Percentiles rank a stretch among this genome's conserved stretches.
phyloP scores from a whole-genome alignment of 164 flowering plant species.

The Aristolochia contorta region DNA sequence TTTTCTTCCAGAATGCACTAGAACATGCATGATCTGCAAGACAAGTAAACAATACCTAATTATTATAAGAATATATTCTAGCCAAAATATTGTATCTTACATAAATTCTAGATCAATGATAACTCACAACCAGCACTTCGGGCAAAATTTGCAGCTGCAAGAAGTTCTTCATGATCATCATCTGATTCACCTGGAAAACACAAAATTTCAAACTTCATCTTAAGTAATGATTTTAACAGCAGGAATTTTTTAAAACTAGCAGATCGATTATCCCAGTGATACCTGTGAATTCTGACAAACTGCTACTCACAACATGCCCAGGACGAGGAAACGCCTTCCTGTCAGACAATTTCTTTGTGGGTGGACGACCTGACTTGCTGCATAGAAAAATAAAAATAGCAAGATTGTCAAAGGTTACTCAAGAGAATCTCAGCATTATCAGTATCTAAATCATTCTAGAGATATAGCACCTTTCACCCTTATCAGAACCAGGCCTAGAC shows the following conservation, averaged over 20 bases:
- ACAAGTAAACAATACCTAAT: neutral
- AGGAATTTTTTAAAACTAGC: neutral
- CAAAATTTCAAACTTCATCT: neutral
- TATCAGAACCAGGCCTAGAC: conserved; percentile 41
- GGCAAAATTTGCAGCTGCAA: conserved; percentile 48
- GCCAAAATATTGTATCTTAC: neutral
- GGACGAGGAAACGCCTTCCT: conserved; percentile 50
- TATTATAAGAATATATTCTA: neutral
- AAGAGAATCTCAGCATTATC: neutral
- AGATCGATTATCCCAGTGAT: conserved; percentile 2
- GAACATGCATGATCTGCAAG: conserved; percentile 50
- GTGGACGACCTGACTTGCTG: conserved; percentile 81
- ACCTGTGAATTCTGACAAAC: conserved; percentile 55
- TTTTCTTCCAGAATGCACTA: conserved; percentile 68
- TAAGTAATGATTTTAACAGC: neutral
- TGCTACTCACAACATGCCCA: conserved; percentile 29
- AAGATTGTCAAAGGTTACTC: neutral
- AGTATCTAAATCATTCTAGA: neutral
- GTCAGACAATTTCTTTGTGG: conserved; percentile 55
- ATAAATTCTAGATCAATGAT: neutral
- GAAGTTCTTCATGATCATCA: conserved; percentile 60
- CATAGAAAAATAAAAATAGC: neutral
- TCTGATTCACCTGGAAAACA: conserved; percentile 24
- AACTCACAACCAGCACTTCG: conserved; percentile 37
- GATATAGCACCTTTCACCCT: conserved; percentile 58